These are phyloP conservation scores for Albifimbria verrucaria DNA, from an alignment of 2,329 filamentous ascomycete species.

Conservation along the genomic window DNA sequence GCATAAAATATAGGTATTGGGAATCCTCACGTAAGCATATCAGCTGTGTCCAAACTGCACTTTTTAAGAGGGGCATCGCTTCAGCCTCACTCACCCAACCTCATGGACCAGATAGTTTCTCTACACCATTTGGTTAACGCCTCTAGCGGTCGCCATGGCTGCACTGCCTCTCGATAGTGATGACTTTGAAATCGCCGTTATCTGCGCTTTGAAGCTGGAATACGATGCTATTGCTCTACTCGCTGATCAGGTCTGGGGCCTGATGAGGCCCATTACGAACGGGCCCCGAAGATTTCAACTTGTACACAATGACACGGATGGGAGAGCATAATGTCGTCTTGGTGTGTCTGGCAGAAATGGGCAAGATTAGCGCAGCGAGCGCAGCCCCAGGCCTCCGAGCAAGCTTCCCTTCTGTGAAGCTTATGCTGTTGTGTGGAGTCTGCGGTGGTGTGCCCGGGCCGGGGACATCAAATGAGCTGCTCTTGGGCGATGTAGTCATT, in stretches of 20 bases:
- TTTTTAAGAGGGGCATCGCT: too few relatives aligned
- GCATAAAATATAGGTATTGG: too few relatives aligned
- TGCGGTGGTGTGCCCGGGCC: constrained; percentile 31
- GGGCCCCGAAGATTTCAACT: constrained; percentile 21
- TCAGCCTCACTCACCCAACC: too few relatives aligned
- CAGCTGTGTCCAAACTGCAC: too few relatives aligned
- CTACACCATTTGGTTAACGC: too few relatives aligned
- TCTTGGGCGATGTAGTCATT: constrained; percentile 29
- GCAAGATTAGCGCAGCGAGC: constrained; percentile 22
- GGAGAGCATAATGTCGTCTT: constrained; percentile 25
- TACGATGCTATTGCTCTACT: constrained; percentile 17
- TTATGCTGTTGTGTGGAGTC: constrained; percentile 34
- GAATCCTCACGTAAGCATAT: too few relatives aligned
- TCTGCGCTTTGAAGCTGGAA: constrained; percentile 23
- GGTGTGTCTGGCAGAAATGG: constrained; percentile 21
- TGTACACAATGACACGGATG: constrained; percentile 24
- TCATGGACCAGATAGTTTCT: too few relatives aligned
- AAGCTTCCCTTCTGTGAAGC: constrained; percentile 28
- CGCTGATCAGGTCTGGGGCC: constrained; percentile 24
- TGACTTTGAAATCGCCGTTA: constrained; percentile 21
- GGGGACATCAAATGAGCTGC: constrained; percentile 10
- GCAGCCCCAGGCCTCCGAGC: constrained; percentile 21
- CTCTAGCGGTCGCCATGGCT: too few relatives aligned
- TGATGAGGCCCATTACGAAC: constrained; percentile 15
- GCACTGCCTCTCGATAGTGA: too few relatives aligned